These are phyloP conservation scores for Ustilago hordei DNA, from an alignment of 1,284 basidiomycete species.

Conservation along the genomic window DNA sequence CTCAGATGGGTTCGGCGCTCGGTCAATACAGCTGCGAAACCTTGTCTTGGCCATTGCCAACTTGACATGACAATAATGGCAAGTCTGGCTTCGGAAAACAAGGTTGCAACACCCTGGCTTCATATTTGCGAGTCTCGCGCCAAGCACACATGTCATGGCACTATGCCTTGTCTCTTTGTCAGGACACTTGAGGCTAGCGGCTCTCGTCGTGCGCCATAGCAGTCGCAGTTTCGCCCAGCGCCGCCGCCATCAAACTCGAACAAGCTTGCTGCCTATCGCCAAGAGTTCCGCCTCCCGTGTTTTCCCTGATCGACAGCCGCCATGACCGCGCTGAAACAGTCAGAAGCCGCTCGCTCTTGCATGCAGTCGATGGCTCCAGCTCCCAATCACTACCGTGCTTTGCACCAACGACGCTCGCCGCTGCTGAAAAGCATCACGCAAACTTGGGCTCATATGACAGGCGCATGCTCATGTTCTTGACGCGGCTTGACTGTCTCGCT, in stretches of 20 bases:
- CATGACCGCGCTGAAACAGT: not conserved
- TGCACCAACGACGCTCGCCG: not conserved
- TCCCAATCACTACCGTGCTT: not conserved
- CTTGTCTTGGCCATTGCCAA: conserved; percentile 32
- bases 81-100: not conserved
- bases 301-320: not conserved
- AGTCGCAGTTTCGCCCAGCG: not conserved
- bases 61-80: too few species aligned
- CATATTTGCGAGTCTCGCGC: not conserved
- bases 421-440: not conserved
- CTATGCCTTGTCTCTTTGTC: too few species aligned
- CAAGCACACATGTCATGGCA: too few species aligned
- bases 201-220: not conserved
- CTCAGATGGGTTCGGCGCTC: conserved; percentile 16
- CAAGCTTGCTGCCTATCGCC: not conserved
- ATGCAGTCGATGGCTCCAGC: not conserved
- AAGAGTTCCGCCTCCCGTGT: not conserved
- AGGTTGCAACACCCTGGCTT: not conserved
- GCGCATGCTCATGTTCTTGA: conserved; percentile 6
- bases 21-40: conserved; percentile 15
- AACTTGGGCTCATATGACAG: conserved; percentile 4
- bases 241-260: not conserved
- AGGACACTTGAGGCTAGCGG: too few species aligned
- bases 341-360: not conserved
- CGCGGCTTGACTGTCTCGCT: conserved; percentile 28